Evolutionary conservation across 2,329 filamentous ascomycete species (phyloP).

Genomic region (Fusarium gaditjirri): DNA sequence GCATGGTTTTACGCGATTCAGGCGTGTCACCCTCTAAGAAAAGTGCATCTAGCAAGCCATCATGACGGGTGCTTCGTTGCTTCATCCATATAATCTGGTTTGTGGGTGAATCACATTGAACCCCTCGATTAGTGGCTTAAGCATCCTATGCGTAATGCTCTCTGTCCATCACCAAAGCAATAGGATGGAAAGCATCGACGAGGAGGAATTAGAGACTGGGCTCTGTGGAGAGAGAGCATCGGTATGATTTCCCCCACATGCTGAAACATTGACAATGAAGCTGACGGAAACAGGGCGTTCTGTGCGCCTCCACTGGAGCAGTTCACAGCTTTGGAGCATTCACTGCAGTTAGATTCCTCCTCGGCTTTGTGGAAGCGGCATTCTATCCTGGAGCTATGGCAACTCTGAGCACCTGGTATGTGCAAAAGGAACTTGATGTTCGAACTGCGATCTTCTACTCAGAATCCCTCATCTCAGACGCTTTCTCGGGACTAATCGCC

Average conservation of each 20-base stretch:
- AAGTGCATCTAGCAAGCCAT: no score
- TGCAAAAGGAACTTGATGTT: slow-evolving; percentile 71
- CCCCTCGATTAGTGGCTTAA: background rate
- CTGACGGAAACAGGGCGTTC: background rate
- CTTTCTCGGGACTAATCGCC: slow-evolving; percentile 72
- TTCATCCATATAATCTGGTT: background rate
- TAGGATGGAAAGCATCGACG: background rate
- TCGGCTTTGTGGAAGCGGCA: slow-evolving; percentile 60
- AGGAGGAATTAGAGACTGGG: background rate
- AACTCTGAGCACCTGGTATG: slow-evolving; percentile 63
- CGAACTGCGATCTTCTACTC: slow-evolving; percentile 68
- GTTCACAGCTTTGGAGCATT: slow-evolving; percentile 9
- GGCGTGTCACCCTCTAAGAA: no score
- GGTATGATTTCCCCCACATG: background rate
- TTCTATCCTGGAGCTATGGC: slow-evolving; percentile 49
- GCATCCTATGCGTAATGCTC: background rate
- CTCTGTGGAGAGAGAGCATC: background rate
- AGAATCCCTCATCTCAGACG: slow-evolving; percentile 72
- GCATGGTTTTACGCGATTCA: background rate
- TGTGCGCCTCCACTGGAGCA: slow-evolving; percentile 4
- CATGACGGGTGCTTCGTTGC: background rate
- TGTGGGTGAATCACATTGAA: background rate
- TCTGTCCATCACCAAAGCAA: background rate
- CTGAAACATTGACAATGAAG: fast-evolving
- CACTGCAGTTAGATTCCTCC: slow-evolving; percentile 51